Percentiles rank a stretch among this genome's conserved stretches.
Evolutionary conservation across 2,329 filamentous ascomycete species (phyloP).

Genomic region (Colletotrichum sp.): DNA sequence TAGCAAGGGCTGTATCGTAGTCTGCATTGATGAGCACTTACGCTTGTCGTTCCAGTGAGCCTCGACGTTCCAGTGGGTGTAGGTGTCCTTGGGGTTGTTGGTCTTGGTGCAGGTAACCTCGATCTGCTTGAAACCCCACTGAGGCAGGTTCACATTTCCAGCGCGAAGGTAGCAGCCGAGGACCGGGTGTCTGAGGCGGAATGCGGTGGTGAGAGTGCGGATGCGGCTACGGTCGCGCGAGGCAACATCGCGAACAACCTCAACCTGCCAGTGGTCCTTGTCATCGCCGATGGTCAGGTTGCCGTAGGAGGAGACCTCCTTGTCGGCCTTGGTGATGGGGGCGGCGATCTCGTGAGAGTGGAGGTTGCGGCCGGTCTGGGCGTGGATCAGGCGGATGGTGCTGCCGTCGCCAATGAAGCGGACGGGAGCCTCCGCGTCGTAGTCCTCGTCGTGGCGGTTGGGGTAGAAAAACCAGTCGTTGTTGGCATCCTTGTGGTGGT

Average conservation of each 20-base stretch:
- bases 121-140: conserved; percentile 99
- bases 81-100: conserved; percentile 90
- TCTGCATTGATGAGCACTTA: conserved; percentile 52
- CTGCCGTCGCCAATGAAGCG: conserved; percentile 81
- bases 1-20: conserved; percentile 30
- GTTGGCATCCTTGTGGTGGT: conserved; percentile 99
- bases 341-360: conserved; percentile 93
- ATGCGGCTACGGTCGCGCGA: conserved; percentile 85
- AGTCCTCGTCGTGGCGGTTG: conserved; percentile 79
- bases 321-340: conserved; percentile 86
- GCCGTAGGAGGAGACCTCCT: conserved; percentile 94
- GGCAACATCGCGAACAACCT: conserved; percentile 88
- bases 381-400: conserved; percentile 86
- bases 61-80: conserved; percentile 99
- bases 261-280: conserved; percentile 96
- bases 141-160: conserved; percentile 93
- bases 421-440: conserved; percentile 72
- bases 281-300: conserved; percentile 95
- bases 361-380: conserved; percentile 94
- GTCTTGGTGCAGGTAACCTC: conserved; percentile 94
- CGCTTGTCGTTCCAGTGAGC: conserved; percentile 91
- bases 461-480: conserved; percentile 99
- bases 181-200: conserved; percentile 82
- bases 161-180: conserved; percentile 94
- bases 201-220: conserved; percentile 90